Conservation (phyloP, 257 asterid species). For the Penstemon barbatus region DNA sequence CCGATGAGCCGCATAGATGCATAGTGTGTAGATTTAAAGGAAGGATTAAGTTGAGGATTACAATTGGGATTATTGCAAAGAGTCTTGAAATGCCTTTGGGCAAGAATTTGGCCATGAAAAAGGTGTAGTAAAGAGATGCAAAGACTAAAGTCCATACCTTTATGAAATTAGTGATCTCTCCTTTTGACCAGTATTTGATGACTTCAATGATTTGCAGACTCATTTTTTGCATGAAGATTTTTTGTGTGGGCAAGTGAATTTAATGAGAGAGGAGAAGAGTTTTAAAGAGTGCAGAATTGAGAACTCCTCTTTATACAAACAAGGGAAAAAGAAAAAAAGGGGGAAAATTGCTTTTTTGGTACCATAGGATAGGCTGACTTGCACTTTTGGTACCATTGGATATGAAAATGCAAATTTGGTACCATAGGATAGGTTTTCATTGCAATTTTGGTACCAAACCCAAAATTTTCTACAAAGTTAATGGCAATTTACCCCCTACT, state of each 20-base stretch:
- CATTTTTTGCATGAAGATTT: neutral
- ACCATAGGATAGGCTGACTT: no score
- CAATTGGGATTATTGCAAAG: constrained; percentile 31
- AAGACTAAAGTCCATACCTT: constrained; percentile 39
- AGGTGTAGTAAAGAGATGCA: constrained; percentile 39
- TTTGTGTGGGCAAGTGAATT: neutral
- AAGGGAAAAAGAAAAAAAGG: no score
- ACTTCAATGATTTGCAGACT: constrained; percentile 18
- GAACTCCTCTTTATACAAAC: no score
- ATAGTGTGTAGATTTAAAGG: constrained; percentile 45
- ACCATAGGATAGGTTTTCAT: no score
- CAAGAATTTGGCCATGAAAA: constrained; percentile 26
- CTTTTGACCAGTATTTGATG: constrained; percentile 31
- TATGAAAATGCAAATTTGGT: no score
- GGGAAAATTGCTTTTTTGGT: no score
- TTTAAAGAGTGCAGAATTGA: no score
- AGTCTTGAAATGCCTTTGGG: constrained; percentile 31
- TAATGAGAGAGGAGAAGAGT: neutral
- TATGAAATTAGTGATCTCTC: constrained; percentile 42
- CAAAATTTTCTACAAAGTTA: no score
- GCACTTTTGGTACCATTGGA: no score
- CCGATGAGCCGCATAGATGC: constrained; percentile 43
- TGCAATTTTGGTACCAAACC: no score
- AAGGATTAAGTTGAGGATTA: constrained; percentile 38
- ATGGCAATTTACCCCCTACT: no score